Evolutionary conservation across 2,329 filamentous ascomycete species (phyloP).

Genomic region (Chaetomiaceae sp.): DNA sequence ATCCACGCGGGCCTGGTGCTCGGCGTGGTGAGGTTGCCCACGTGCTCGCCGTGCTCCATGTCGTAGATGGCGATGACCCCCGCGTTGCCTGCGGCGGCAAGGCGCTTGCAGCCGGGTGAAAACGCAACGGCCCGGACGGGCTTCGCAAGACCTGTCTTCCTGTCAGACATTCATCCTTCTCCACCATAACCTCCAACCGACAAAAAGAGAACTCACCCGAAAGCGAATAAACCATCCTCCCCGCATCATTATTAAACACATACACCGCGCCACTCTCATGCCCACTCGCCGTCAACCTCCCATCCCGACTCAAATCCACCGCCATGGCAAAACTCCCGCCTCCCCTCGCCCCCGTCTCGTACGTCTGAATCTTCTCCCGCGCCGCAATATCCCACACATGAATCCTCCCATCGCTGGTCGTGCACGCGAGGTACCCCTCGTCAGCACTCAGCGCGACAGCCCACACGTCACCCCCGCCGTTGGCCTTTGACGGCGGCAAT

Average conservation of each 20-base stretch:
- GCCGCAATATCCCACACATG: slow-evolving; percentile 76
- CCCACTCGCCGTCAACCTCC: slow-evolving; percentile 81
- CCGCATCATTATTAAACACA: slow-evolving; percentile 90
- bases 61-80: slow-evolving; percentile 89
- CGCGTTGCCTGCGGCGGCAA: slow-evolving; percentile 88
- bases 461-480: slow-evolving; percentile 59
- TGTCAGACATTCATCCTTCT: slow-evolving; percentile 12
- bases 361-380: slow-evolving; percentile 56
- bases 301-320: slow-evolving; percentile 75
- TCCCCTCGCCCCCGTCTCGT: slow-evolving; percentile 62
- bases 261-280: slow-evolving; percentile 91
- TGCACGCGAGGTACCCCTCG: slow-evolving; percentile 79
- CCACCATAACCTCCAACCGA: neutral
- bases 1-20: slow-evolving; percentile 64
- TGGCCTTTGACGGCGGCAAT: slow-evolving; percentile 32
- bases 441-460: slow-evolving; percentile 80
- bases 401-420: slow-evolving; percentile 80
- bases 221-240: slow-evolving; percentile 78
- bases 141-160: slow-evolving; percentile 66
- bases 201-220: slow-evolving; percentile 51
- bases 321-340: slow-evolving; percentile 73
- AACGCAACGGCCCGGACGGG: slow-evolving; percentile 83
- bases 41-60: slow-evolving; percentile 84
- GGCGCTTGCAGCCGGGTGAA: slow-evolving; percentile 75
- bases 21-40: slow-evolving; percentile 63